These are phyloP conservation scores for Sclerotinia subarctica DNA, from an alignment of 2,329 filamentous ascomycete species.

Conservation along the genomic window DNA sequence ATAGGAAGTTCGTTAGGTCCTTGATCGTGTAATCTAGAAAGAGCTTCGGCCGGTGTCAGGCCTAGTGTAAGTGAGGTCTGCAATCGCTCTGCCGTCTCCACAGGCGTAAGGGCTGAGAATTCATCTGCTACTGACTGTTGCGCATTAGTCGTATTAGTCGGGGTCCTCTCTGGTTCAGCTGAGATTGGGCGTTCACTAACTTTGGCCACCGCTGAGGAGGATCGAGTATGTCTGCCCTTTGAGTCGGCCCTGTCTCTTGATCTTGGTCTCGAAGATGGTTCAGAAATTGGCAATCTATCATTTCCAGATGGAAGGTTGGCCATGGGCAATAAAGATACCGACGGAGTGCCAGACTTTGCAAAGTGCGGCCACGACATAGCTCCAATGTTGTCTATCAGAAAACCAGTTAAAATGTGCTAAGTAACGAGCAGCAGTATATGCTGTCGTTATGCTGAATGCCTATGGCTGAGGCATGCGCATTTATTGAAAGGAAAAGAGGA, in stretches of 20 bases:
- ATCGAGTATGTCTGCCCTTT: slow-evolving; percentile 34
- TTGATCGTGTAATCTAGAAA: slow-evolving; percentile 73
- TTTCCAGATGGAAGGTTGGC: slow-evolving; percentile 33
- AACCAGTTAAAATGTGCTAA: background rate
- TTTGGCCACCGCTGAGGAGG: slow-evolving; percentile 38
- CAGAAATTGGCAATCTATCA: slow-evolving; percentile 26
- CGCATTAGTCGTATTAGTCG: slow-evolving; percentile 22
- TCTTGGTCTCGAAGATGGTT: slow-evolving; percentile 29
- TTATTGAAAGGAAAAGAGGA: slow-evolving; percentile 1
- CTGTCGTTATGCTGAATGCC: slow-evolving; percentile 33
- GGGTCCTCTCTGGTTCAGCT: slow-evolving; percentile 8
- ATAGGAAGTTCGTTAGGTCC: slow-evolving; percentile 94
- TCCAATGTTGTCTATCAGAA: slow-evolving; percentile 14
- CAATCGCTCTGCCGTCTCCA: slow-evolving; percentile 73
- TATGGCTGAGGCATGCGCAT: slow-evolving; percentile 38
- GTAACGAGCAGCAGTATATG: slow-evolving; percentile 36
- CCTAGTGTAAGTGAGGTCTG: slow-evolving; percentile 81
- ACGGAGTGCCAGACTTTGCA: slow-evolving; percentile 35
- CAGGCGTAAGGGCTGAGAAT: slow-evolving; percentile 65
- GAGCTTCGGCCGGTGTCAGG: slow-evolving; percentile 75
- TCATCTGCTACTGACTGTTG: slow-evolving; percentile 50
- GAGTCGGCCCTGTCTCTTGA: slow-evolving; percentile 31
- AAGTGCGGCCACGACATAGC: slow-evolving; percentile 38
- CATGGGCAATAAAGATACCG: slow-evolving; percentile 34
- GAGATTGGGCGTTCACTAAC: slow-evolving; percentile 28